Evolutionary conservation across 2,329 filamentous ascomycete genomes (phyloP).

Genomic region (Fonsecaea nubica): DNA sequence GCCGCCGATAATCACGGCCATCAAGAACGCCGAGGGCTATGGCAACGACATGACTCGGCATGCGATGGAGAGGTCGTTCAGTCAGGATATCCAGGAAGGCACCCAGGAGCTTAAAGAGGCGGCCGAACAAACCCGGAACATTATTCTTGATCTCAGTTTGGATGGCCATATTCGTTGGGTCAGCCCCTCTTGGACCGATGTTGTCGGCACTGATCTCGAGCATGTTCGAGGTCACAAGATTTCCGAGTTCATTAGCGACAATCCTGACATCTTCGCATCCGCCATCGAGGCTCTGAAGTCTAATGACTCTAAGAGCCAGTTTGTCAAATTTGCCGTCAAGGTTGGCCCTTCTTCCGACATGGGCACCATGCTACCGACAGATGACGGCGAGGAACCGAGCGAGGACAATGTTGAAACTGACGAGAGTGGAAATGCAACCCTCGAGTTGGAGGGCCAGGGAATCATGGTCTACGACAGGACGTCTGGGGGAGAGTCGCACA

Average conservation of each 20-base stretch:
- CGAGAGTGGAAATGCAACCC: slow-evolving; percentile 46
- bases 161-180: slow-evolving; percentile 94
- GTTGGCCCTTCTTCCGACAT: slow-evolving; percentile 74
- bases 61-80: slow-evolving; percentile 69
- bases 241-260: slow-evolving; percentile 78
- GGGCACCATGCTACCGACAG: slow-evolving; percentile 47
- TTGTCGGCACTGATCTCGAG: slow-evolving; percentile 79
- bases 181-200: slow-evolving; percentile 92
- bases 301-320: slow-evolving; percentile 90
- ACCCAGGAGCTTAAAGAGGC: slow-evolving; percentile 92
- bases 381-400: slow-evolving; percentile 43
- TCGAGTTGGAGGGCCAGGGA: slow-evolving; percentile 92
- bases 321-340: slow-evolving; percentile 78
- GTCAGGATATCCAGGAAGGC: slow-evolving; percentile 89
- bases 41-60: slow-evolving; percentile 34
- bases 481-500: slow-evolving; percentile 79
- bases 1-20: slow-evolving; percentile 52
- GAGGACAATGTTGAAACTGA: slow-evolving; percentile 44
- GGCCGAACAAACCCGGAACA: slow-evolving; percentile 93
- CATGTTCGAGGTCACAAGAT: slow-evolving; percentile 78
- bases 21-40: slow-evolving; percentile 52
- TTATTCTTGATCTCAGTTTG: slow-evolving; percentile 91
- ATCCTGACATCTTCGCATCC: slow-evolving; percentile 79
- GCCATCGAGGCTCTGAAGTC: slow-evolving; percentile 87
- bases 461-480: slow-evolving; percentile 96